phyloP scores from a whole-genome alignment of 495 filamentous ascomycete species.

The Podospora conica region DNA sequence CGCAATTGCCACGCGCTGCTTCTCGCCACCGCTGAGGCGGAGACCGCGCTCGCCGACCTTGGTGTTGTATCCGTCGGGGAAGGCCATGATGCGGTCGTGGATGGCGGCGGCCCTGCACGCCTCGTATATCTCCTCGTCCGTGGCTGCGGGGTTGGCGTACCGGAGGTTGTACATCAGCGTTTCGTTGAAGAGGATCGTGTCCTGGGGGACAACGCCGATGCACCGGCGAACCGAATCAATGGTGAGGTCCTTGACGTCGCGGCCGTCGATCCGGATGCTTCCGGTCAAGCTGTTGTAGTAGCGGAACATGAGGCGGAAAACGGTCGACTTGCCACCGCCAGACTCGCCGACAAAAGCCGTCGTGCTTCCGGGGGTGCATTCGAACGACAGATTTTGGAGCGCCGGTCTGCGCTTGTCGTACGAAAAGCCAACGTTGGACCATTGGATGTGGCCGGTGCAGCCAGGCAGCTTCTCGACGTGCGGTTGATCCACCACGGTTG shows the following conservation, averaged over 20 bases:
- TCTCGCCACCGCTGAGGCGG: conserved; percentile 89
- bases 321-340: conserved; percentile 92
- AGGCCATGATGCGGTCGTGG: conserved; percentile 88
- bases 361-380: conserved; percentile 80
- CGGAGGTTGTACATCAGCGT: conserved; percentile 92
- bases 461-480: conserved; percentile 43
- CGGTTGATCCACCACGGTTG: conserved; percentile 72
- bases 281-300: conserved; percentile 83
- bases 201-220: conserved; percentile 95
- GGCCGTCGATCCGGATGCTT: conserved; percentile 73
- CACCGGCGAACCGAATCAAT: conserved; percentile 87
- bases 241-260: conserved; percentile 76
- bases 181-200: conserved; percentile 96
- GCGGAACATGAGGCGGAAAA: conserved; percentile 92
- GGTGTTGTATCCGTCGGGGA: conserved; percentile 87
- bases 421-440: conserved; percentile 80
- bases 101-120: conserved; percentile 90
- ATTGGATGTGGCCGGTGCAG: conserved; percentile 77
- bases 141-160: conserved; percentile 82
- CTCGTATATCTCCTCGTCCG: conserved; percentile 81
- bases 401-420: conserved; percentile 88
- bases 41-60: conserved; percentile 94
- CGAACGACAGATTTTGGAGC: conserved; percentile 72
- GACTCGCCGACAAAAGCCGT: conserved; percentile 95
- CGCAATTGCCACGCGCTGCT: conserved; percentile 94